Conservation (phyloP, 1,284 basidiomycete genomes). For the Pascua guehoae region DNA sequence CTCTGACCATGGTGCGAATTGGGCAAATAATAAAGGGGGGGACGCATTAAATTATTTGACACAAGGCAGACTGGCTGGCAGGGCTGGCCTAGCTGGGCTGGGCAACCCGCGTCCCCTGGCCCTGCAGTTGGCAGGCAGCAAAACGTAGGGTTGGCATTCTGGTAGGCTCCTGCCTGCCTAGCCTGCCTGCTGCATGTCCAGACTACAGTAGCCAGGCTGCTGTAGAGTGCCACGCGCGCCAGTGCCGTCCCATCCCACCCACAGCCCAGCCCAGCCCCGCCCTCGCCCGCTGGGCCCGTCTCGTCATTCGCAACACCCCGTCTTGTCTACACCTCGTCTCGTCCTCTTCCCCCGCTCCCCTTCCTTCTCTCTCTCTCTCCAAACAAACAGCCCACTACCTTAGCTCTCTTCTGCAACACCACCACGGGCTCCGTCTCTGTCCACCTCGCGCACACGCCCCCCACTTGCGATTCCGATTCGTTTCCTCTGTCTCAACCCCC, state of each 20-base stretch:
- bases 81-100: too few relatives aligned
- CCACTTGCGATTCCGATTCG: background rate
- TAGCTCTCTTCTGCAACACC: background rate
- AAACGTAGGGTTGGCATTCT: too few relatives aligned
- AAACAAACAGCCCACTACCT: background rate
- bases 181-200: too few relatives aligned
- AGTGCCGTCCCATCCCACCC: background rate
- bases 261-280: background rate
- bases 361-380: background rate
- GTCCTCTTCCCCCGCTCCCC: background rate
- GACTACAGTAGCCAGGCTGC: too few relatives aligned
- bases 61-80: too few relatives aligned
- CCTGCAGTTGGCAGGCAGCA: too few relatives aligned
- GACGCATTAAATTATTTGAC: too few relatives aligned
- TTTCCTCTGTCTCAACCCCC: background rate
- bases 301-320: background rate
- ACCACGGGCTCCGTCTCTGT: background rate
- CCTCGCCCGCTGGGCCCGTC: background rate
- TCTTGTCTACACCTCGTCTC: background rate
- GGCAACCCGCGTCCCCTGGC: too few relatives aligned
- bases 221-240: too few relatives aligned
- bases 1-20: too few relatives aligned
- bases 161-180: too few relatives aligned
- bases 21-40: too few relatives aligned
- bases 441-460: background rate